Evolutionary conservation across 2,329 filamentous ascomycete species (phyloP), one percentile per base, ranked within the genome.

Genomic region (Ophiosphaerella narmari): DNA sequence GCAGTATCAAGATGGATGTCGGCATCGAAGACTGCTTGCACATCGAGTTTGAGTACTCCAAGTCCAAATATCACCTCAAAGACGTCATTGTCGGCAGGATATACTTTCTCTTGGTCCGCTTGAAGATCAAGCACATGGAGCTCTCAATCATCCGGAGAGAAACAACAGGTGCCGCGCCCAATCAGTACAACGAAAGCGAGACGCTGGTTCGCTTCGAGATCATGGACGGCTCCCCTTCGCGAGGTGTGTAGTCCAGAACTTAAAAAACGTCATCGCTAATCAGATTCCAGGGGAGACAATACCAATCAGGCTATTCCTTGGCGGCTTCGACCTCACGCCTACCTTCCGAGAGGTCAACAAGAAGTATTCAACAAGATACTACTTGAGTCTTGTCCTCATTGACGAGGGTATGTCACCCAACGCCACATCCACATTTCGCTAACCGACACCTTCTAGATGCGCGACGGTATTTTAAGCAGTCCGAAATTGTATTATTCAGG

Each of bases 41-140:
- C 77, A 99, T 99, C 63, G 94, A 99, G 76, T 99, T 99, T 66
- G 94, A 99, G 77, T 99, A 99, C 79, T 96, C 90, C 76, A 99
- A 99, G 82, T 94, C 88, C 74, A 97, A 97, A 78, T 99, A 99
- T 77, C 94, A 99, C 69, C 84, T 99, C 52, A 99, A 99, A 78
- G 94, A 99, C 74, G 94, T 99, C 59, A 99, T 99, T 62, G 94
- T 99, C 48, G 94, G 94, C 50, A 85, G 95, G 62, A 99, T 99
- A 80, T 99, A 99, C 79, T 99, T 99, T 78, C 78, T 99, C 62
- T 83, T 99, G 41, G 94, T 99, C 55, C 86, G 94, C 67, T 81
- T 99, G 74, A 99, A 99, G 86, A 99, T 99, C 75, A 97, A 97
- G 78, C 94, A 99, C 76, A 99, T 99, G 94, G 94, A 99, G 78